These are phyloP conservation scores for Pleurotus tuber-regium DNA, from an alignment of 768 basidiomycete genomes.

Conservation along the genomic window DNA sequence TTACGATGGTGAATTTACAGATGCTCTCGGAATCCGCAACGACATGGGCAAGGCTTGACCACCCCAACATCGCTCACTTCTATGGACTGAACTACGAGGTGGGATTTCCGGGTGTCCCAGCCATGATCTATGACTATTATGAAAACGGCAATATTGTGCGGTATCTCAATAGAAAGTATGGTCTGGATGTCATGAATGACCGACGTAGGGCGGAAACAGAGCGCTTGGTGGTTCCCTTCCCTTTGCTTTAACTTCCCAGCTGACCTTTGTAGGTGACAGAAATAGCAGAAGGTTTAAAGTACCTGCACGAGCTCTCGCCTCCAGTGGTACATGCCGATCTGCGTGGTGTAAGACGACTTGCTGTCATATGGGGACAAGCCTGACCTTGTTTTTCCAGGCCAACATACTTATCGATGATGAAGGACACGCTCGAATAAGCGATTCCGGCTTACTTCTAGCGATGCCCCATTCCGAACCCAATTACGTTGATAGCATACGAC, in stretches of 20 bases:
- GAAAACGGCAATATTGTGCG: slow-evolving; percentile 20
- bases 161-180: slow-evolving; percentile 13
- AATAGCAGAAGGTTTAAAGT: slow-evolving; percentile 22
- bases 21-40: neutral
- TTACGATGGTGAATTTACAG: too few species aligned
- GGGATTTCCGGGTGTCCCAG: slow-evolving; percentile 18
- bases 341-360: slow-evolving; percentile 15
- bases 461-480: slow-evolving; percentile 21
- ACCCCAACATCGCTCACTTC: slow-evolving; percentile 21
- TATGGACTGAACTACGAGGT: slow-evolving; percentile 16
- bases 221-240: neutral
- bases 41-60: slow-evolving; percentile 17
- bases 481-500: slow-evolving; percentile 14
- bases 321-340: slow-evolving; percentile 26
- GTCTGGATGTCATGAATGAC: neutral
- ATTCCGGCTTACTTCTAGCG: slow-evolving; percentile 26
- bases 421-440: slow-evolving; percentile 23
- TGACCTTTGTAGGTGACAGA: slow-evolving; percentile 12
- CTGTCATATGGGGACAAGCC: neutral
- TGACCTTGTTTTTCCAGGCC: slow-evolving; percentile 13
- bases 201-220: neutral
- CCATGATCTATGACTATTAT: slow-evolving; percentile 22
- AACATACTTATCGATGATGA: slow-evolving; percentile 26
- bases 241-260: neutral
- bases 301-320: slow-evolving; percentile 19